Percentiles rank a stretch among this genome's conserved stretches.
Evolutionary conservation across 2,329 filamentous ascomycete species (phyloP).

Genomic region (Pseudogymnoascus sp.): DNA sequence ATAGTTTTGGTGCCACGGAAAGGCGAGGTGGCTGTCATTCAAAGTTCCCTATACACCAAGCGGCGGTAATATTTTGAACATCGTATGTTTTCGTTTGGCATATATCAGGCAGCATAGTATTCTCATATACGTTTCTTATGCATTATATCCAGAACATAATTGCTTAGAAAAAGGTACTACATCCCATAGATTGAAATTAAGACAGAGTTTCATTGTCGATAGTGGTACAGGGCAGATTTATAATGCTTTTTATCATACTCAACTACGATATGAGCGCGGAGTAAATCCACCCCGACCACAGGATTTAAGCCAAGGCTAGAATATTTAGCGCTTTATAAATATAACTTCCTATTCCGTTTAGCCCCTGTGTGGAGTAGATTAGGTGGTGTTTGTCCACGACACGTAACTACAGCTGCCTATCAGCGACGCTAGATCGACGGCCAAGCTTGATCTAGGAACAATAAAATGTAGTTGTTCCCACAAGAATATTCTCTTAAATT

Average conservation of each 20-base stretch:
- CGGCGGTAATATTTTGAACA: background rate
- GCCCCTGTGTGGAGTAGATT: background rate
- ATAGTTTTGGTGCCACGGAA: conserved; percentile 2
- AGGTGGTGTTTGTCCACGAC: too few species aligned
- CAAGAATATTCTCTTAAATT: too few species aligned
- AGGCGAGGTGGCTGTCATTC: conserved; percentile 11
- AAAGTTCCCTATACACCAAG: background rate
- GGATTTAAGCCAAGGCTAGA: background rate
- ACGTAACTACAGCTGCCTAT: background rate
- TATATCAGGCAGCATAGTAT: background rate
- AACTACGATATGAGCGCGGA: background rate
- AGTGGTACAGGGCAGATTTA: background rate
- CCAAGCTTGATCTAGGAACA: background rate
- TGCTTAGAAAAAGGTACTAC: background rate
- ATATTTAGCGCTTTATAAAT: background rate
- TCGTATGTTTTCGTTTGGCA: background rate
- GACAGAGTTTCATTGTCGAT: background rate
- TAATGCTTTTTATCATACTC: background rate
- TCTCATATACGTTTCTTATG: background rate
- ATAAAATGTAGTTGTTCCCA: background rate
- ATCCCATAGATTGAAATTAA: background rate
- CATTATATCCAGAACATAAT: background rate
- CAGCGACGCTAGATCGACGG: background rate
- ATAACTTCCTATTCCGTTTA: background rate
- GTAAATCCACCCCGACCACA: background rate